Evolutionary conservation across 495 filamentous ascomycete genomes (phyloP).

Genomic region (Aspergillus nidulans): DNA sequence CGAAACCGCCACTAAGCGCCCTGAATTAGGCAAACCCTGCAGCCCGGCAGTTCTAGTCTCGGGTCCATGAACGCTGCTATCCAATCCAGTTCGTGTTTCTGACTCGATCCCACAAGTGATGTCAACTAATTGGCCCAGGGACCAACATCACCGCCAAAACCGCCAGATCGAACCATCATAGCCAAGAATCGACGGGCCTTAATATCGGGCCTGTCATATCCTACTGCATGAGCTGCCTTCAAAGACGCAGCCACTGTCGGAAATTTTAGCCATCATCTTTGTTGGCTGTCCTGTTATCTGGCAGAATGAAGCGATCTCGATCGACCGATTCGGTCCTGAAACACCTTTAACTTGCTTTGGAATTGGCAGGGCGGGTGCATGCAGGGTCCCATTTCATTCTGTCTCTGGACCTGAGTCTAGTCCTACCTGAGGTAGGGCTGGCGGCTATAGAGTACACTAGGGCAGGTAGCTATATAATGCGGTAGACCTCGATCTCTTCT

Average conservation of each 20-base stretch:
- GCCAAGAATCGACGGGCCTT: too few species aligned
- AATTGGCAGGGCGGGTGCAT: neutral
- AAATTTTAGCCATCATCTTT: neutral
- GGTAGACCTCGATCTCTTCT: neutral
- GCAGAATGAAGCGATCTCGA: neutral
- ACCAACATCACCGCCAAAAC: too few species aligned
- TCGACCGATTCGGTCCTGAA: neutral
- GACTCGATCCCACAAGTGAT: neutral
- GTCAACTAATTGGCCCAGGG: too few species aligned
- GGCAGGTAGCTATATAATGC: neutral
- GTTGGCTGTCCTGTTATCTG: neutral
- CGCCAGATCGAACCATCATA: too few species aligned
- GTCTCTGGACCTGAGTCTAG: neutral
- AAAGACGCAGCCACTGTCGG: neutral
- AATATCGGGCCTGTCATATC: neutral
- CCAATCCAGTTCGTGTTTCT: neutral
- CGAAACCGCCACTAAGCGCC: neutral
- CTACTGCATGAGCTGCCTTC: neutral
- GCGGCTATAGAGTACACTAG: too few species aligned
- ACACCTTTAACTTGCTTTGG: neutral
- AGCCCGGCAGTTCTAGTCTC: too few species aligned
- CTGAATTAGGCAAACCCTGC: neutral
- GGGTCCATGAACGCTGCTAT: neutral
- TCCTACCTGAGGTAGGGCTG: neutral
- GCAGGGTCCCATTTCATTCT: neutral